Base-by-base conservation (phyloP, 2,329 filamentous ascomycete species). In the Mariannaea sp. region DNA sequence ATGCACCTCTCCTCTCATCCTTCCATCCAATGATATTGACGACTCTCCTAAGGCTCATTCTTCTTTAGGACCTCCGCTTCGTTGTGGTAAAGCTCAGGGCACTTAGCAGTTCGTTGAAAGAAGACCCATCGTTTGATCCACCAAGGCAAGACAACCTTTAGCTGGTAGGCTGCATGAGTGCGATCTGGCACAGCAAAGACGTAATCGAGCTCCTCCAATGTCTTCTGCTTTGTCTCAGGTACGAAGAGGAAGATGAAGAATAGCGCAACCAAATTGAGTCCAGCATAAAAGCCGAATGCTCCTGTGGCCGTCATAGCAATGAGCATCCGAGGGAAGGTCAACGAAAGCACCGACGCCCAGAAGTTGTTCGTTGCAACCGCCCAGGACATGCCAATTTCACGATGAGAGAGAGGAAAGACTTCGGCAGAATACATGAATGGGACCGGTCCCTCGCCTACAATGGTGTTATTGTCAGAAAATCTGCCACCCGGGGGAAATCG, bases 321-420 rank as follows among this genome's bases (percentile, higher is more conserved):
- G 5, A 80, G 59, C 72, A 80, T 76, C 2, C 71, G 68, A 1
- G 78, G 78, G 44, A 80, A 77, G 0, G 77, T 80, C 19, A 81
- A 67, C 1, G 73, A 73, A 1, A 82, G 67, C 0, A 80, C 70
- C 3, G 72, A 69, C 3, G 70, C 76, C 74, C 77, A 80, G 69
- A 79, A 80, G 57, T 79, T 75, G 62, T 79, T 81, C 1, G 80
- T 83, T 0, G 81, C 80, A 0, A 84, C 82, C 1, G 81, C 80
- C 75, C 77, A 83, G 0, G 75, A 76, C 82, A 86, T 85, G 29
- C 82, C 83, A 10, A 85, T 74, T 60, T 85, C 82, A 58, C 82
- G 73, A 65, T 85, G 81, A 1, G 79, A 80, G 0, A 85, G 74
- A 0, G 82, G 82, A 66, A 84, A 85, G 3, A 83, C 80, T 63